Base-by-base conservation (phyloP, 2,329 filamentous ascomycete species). In the Aspergillus novoparasiticus region DNA sequence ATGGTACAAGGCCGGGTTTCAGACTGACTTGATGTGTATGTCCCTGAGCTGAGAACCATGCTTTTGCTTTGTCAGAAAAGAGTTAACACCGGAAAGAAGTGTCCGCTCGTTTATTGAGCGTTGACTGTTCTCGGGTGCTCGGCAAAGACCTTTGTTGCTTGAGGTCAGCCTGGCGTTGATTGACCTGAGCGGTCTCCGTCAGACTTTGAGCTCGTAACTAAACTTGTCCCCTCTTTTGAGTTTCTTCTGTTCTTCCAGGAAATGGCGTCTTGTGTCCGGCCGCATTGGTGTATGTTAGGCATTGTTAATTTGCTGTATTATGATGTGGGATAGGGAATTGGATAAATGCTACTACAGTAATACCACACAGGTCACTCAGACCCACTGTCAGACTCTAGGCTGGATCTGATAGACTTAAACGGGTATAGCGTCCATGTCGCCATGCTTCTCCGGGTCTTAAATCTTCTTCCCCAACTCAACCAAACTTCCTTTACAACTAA, bases 11-110 rank as follows among this genome's bases (percentile, higher is more conserved):
- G 46, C 43, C 53, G 54, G 64, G 61, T 65, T 69, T 62, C 46
- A 63, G 67, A 67, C 63, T 67, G 66, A 65, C 59, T 59, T 68
- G 26, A 55, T 19, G 64, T 68, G 64, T 57, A 69, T 69, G 66
- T 67, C 63, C 64, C 64, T 63, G 61, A 48, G 45, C 55, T 59
- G 50, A 51, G 57, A 53, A 57, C 23, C 34, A 12, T 53, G 23
- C 23, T 34, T 55, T 16, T 39, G 1, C 32, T 36, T 16, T 39
- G 2, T 19, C 30, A 12, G n/a, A 12, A 19, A 21, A 23, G 12
- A 21, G 36, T 12, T 23, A 11, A 19, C 16, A 21, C 34, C 19
- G 2, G 12, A 23, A 21, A 9, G 26, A 21, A 2, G 32, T 54
- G 14, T 50, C 41, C 30, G 53, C 41, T 48, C 14, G 23, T 23